These are phyloP conservation scores for Pyrenochaeta sp. DNA, from an alignment of 2,329 filamentous ascomycete species.

Conservation along the genomic window DNA sequence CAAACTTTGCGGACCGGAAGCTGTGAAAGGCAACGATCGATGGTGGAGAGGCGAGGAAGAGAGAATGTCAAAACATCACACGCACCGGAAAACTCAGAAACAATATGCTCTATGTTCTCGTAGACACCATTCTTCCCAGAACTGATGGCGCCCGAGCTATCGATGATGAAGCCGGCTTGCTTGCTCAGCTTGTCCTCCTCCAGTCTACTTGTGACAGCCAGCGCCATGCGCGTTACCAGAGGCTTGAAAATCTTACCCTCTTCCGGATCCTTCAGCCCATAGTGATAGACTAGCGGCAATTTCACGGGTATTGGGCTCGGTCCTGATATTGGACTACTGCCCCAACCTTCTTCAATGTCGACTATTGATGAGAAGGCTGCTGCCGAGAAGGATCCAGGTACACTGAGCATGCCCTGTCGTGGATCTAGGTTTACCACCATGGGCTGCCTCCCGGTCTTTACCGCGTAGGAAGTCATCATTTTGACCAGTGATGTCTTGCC, in stretches of 20 bases:
- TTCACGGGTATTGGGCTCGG: slow-evolving; percentile 90
- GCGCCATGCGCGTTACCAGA: slow-evolving; percentile 77
- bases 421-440: slow-evolving; percentile 87
- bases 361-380: slow-evolving; percentile 87
- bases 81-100: slow-evolving; percentile 71
- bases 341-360: slow-evolving; percentile 89
- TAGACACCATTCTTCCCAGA: slow-evolving; percentile 70
- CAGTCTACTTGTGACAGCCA: slow-evolving; percentile 79
- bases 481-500: slow-evolving; percentile 87
- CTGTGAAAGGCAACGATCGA: neutral
- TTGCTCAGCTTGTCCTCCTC: slow-evolving; percentile 77
- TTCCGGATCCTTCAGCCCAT: slow-evolving; percentile 76
- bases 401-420: slow-evolving; percentile 66
- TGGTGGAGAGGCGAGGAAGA: neutral
- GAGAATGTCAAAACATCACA: slow-evolving; percentile 33
- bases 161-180: slow-evolving; percentile 82
- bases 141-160: slow-evolving; percentile 77
- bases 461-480: slow-evolving; percentile 81
- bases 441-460: slow-evolving; percentile 76
- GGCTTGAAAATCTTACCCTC: slow-evolving; percentile 76
- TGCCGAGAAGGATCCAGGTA: slow-evolving; percentile 80
- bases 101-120: slow-evolving; percentile 82
- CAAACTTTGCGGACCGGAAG: neutral
- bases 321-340: slow-evolving; percentile 87
- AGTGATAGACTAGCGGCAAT: slow-evolving; percentile 89